A percentile compares a stretch with the other conserved stretches of the same genome.
Evolutionary conservation across 768 basidiomycete genomes (phyloP).

Genomic region (Dioszegia hungarica): DNA sequence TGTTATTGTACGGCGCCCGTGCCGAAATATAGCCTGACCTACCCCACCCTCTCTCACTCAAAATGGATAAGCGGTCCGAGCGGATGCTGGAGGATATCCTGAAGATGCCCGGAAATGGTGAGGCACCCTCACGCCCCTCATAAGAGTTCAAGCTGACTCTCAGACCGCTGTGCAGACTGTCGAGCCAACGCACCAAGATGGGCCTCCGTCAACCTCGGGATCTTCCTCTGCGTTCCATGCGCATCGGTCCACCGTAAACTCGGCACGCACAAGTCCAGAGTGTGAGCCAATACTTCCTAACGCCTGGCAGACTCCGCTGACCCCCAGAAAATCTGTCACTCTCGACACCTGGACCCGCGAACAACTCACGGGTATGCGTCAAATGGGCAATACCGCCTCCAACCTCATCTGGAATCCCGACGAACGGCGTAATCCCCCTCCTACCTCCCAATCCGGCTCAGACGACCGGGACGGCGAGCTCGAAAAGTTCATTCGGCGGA

Average conservation of each 20-base stretch:
- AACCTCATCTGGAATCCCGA: conserved; percentile 79
- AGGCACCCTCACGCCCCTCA: conserved; percentile 26
- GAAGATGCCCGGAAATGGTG: conserved; percentile 73
- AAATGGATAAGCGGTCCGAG: conserved; percentile 27
- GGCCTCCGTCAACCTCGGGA: conserved; percentile 83
- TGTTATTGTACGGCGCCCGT: too few species aligned
- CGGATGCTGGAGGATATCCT: conserved; percentile 63
- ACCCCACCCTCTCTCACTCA: neutral
- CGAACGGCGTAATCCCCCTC: conserved; percentile 69
- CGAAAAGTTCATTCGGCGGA: conserved; percentile 82
- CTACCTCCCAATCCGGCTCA: conserved; percentile 62
- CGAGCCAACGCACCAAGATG: conserved; percentile 76
- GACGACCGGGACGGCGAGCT: conserved; percentile 78
- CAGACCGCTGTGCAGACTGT: conserved; percentile 89
- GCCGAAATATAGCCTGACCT: neutral
- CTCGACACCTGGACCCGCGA: conserved; percentile 57
- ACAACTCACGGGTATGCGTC: conserved; percentile 58
- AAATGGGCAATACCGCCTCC: conserved; percentile 73
- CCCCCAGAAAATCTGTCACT: conserved; percentile 74
- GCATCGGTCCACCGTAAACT: conserved; percentile 91
- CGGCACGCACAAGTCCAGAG: conserved; percentile 88
- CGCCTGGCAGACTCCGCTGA: too few species aligned
- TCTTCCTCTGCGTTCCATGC: conserved; percentile 64
- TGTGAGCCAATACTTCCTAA: conserved; percentile 55
- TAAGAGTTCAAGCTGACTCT: neutral